Base-by-base conservation (phyloP, 345 rosid species). In the Syzygium oleosum region DNA sequence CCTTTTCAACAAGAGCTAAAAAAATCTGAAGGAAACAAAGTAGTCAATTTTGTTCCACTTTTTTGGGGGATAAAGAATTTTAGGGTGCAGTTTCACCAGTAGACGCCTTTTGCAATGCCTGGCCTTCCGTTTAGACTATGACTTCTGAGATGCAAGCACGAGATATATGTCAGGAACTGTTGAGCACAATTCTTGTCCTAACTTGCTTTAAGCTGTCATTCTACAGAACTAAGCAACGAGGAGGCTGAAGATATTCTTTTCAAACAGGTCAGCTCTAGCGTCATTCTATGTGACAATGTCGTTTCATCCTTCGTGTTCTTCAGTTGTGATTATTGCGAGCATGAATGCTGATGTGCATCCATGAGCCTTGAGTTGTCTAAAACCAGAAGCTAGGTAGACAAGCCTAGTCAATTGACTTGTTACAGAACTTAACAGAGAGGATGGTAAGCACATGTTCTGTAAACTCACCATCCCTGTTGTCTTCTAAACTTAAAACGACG, bases 221-320 rank as follows among this genome's bases (percentile, higher is more conserved):
- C 83, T 73, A 19, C 88, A 86, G 88, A 86, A 21, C 23, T 86
- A 49, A 86, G 84, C 84, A 49, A 52, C 19, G 88, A 51, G 56
- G 88, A 86, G 83, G 80, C 88, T 77, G 84, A 73, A 73, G 88
- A 86, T 29, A 34, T 86, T 29, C 31, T 58, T 41, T 86, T 86
- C 51, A 86, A 86, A 63, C 49, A 86, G 63, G 88, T 86, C 49
- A 25, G 87, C 14, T 73, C 49, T 21, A 4, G 49, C 83, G 8
- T 55, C 53, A 10, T 46, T n/a, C 22, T 12, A 56, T 29, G 49
- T 22, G 22, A 51, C 10, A 34, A 27, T 34, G 17, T 54, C 12
- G 10, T 55, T 58, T 56, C 52, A 34, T 55, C 29, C 21, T 58
- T 25, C 34, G 9, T 43, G 87, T 41, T 41, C 61, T 43, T 52